Conservation (phyloP, 371 early-diverging fungal genomes). For the Capillidium heterosporum region DNA sequence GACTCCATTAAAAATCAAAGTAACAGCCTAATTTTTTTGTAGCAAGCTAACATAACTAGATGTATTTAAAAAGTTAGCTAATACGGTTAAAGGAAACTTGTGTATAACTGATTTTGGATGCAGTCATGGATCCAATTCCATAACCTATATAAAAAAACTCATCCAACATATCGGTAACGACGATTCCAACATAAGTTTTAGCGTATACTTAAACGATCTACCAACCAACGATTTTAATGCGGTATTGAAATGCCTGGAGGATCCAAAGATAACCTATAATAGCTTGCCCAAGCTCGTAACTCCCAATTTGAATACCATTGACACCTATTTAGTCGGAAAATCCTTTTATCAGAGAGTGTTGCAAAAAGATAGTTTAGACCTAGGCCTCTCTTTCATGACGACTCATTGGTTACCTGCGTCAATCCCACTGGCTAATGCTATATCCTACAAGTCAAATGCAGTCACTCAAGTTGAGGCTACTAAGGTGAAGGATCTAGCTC, state of each 20-base stretch:
- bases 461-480: too few relatives aligned
- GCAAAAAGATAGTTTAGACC: background rate
- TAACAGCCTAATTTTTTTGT: too few relatives aligned
- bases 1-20: too few relatives aligned
- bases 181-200: background rate
- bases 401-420: background rate
- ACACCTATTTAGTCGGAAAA: background rate
- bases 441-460: too few relatives aligned
- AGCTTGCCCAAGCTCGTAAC: background rate
- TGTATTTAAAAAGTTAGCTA: too few relatives aligned
- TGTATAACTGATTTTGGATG: constrained; percentile 1
- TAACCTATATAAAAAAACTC: background rate
- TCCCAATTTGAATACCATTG: background rate
- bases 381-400: background rate
- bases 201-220: background rate
- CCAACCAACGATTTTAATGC: constrained; percentile 2
- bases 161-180: background rate
- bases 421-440: background rate
- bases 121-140: constrained; percentile 1
- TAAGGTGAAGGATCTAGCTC: too few relatives aligned
- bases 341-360: background rate
- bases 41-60: too few relatives aligned
- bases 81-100: too few relatives aligned
- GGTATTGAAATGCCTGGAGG: constrained; percentile 3
- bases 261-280: background rate